Evolutionary conservation across 129 eudicot genomes (phyloP), one percentile per base, ranked within the genome.

Genomic region (Artemisia argyi): DNA sequence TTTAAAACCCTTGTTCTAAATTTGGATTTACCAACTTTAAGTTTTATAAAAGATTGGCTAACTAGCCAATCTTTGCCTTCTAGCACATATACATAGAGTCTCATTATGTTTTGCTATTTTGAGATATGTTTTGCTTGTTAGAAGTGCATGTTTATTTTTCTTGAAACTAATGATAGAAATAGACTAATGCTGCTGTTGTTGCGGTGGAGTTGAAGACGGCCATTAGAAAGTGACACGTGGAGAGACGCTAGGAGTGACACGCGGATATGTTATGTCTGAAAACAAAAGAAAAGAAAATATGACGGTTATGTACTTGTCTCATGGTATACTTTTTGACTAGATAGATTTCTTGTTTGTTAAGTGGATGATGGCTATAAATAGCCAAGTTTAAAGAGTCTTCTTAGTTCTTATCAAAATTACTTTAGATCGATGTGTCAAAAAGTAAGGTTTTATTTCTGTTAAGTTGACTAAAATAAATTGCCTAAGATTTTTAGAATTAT

Each of bases 1-100:
- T 32, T 85, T 71, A 87, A 69, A 69, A 81, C 83, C 82, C 91
- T 77, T 0, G 92, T 85, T 68, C 86, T 87, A 52, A 96, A 83
- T 82, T 87, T 93, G 52, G 58, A 76, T 22, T 82, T 86, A 1
- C 98, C 98, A 39, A 90, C 80, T 77, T 78, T 80, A 12, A 93
- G 79, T 78, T 84, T 85, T 22, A 87, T 76, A 24, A 75, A 90
- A 0, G 92, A 85, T 65, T 81, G 78, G 76, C 77, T 74, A 9
- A 77, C 81, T 1, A 80, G 50, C 83, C 74, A 80, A 24, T 85
- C 84, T 11, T 67, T 82, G 11, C 89, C 97, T 72, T 93, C 97
- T 73, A 90, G 71, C 47, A 93, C 81, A 30, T 85, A 90, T 18
- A 89, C 98, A 73, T 82, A 87, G 2, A 93, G 84, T 79, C 87